Evolutionary conservation across 176 grass and related monocot genomes (phyloP).

Genomic region (Rhynchospora tenuis): DNA sequence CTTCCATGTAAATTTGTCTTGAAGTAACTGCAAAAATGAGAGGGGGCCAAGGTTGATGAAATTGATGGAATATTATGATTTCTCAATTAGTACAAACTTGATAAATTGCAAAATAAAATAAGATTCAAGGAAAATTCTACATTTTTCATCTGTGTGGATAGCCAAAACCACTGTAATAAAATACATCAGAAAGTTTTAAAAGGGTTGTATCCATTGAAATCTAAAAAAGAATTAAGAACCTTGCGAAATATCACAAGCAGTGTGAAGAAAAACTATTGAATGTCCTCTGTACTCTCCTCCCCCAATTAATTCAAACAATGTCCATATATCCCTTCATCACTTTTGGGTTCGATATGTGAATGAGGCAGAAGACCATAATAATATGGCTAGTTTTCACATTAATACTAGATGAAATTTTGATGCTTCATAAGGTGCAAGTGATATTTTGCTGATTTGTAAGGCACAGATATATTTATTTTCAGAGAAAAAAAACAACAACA

Average conservation of each 20-base stretch:
- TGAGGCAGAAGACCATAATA: too few relatives aligned
- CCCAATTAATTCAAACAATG: not conserved
- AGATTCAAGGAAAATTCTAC: not conserved
- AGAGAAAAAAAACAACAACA: slow-evolving; percentile 4
- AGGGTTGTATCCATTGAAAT: not conserved
- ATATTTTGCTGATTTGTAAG: not conserved
- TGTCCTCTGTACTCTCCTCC: not conserved
- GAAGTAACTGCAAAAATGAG: slow-evolving; percentile 63
- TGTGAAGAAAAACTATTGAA: not conserved
- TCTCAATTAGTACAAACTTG: not conserved
- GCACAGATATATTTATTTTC: not conserved
- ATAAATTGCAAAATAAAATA: not conserved
- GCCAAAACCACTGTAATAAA: not conserved
- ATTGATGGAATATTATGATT: slow-evolving; percentile 1
- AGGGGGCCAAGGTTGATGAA: too few relatives aligned
- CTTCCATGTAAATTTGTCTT: slow-evolving; percentile 90
- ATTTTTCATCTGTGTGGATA: not conserved
- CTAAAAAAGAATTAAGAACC: not conserved
- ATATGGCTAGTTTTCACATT: not conserved
- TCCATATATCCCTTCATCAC: not conserved
- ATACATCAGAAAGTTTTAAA: too few relatives aligned
- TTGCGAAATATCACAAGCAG: not conserved
- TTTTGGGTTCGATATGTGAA: not conserved
- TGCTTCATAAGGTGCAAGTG: not conserved
- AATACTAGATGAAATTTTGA: not conserved